Conservation (phyloP, 202 grass and related monocot species). For the Panicum hallii region DNA sequence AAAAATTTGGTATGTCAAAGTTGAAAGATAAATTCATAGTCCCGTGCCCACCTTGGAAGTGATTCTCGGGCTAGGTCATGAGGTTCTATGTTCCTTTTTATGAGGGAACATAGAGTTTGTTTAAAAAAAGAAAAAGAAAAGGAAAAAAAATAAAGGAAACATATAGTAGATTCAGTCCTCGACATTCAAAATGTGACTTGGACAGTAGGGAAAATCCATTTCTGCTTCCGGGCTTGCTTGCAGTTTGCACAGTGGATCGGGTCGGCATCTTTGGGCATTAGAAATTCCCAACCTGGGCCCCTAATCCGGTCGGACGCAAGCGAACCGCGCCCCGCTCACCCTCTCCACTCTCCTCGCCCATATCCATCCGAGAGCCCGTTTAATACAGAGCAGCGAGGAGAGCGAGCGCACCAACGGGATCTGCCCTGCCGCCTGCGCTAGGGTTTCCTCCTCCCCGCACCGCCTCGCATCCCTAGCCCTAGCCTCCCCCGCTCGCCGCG, state of each 20-base stretch:
- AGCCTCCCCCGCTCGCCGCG: background rate
- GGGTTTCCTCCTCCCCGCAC: slow-evolving; percentile 30
- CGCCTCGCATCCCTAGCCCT: slow-evolving; percentile 19
- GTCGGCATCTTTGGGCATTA: slow-evolving; percentile 1
- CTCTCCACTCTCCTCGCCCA: background rate
- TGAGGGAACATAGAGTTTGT: background rate
- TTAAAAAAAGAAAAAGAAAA: no score
- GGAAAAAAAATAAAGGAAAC: no score
- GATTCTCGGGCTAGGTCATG: no score
- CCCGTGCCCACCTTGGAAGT: no score
- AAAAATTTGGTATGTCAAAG: background rate
- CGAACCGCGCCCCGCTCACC: slow-evolving; percentile 2
- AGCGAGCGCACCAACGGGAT: slow-evolving; percentile 44
- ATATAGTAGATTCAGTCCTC: no score
- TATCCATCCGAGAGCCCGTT: slow-evolving; percentile 23
- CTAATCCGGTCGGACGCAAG: background rate
- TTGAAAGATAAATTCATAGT: background rate
- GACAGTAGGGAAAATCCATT: background rate
- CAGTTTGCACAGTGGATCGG: background rate
- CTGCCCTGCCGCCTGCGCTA: slow-evolving; percentile 40
- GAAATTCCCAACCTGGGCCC: slow-evolving; percentile 2
- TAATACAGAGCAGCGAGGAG: slow-evolving; percentile 3
- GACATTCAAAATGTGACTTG: background rate
- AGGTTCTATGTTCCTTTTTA: no score
- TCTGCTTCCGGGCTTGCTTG: background rate